phyloP scores from a whole-genome alignment of 352 stramenopile species.

The Globisporangium viniferum region DNA sequence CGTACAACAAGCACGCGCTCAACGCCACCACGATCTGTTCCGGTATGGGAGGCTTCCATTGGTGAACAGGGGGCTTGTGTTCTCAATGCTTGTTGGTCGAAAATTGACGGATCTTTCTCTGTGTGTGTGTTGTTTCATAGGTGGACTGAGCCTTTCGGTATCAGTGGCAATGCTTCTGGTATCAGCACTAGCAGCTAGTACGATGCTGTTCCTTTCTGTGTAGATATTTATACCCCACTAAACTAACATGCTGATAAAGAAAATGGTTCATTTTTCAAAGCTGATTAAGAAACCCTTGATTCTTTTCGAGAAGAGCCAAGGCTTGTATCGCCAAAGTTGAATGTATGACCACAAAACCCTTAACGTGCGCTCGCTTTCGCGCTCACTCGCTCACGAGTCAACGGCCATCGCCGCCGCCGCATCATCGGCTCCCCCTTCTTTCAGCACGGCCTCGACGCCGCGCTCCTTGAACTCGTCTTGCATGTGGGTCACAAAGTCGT shows the following conservation, averaged over 20 bases:
- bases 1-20: conserved; percentile 56
- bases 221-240: not conserved
- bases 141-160: not conserved
- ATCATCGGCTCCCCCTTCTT: conserved; percentile 35
- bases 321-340: not conserved
- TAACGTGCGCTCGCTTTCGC: not conserved
- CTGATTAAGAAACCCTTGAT: not conserved
- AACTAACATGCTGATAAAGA: not conserved
- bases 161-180: not conserved
- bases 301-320: not conserved
- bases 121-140: not conserved
- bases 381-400: conserved; percentile 32
- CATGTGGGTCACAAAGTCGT: conserved; percentile 80
- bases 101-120: not conserved
- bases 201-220: not conserved
- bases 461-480: conserved; percentile 43
- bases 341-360: not conserved
- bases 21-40: conserved; percentile 63
- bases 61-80: not conserved
- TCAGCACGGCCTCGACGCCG: conserved; percentile 38
- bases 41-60: conserved; percentile 13
- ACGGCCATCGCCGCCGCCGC: conserved; percentile 31
- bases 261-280: not conserved
- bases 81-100: not conserved
- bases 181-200: not conserved